Evolutionary conservation across 225 moss, liverwort and hornwort genomes (phyloP), one percentile per base, ranked within the genome.

Genomic region (Physcomitrellopsis africana): DNA sequence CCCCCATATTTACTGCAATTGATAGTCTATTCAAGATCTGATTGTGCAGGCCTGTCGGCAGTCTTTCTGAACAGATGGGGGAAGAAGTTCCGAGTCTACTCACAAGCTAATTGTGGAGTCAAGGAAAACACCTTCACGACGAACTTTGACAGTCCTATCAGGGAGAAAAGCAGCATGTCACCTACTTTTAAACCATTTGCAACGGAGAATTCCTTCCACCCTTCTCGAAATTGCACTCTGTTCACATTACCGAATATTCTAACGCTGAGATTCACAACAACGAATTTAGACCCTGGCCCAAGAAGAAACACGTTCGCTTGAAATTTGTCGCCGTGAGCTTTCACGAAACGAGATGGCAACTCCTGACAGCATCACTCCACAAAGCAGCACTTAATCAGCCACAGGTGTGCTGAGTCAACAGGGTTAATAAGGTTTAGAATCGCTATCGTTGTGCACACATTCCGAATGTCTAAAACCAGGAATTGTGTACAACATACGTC

Each of bases 101-200:
- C 49, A 2, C 5, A 0, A 44, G n/a, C 56, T 45, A 52, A 23
- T 26, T 24, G 52, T 0, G 26, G 11, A 43, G 60, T 41, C 14
- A 43, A 41, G 59, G 9, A 69, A 4, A 7, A 64, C 52, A 54
- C 58, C 46, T 76, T 68, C 29, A 83, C 80, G 1, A 80, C 11
- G 23, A 83, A 83, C n/a, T 53, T 69, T 9, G 80, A 76, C 59
- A 69, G 16, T 26, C 37, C 73, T 45, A 73, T 65, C 0, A 80
- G 64, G 56, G 72, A 45, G 67, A 80, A 72, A 37, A 72, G 68
- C 44, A 83, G 76, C 32, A 64, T 11, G 23, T 69, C 80, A 6
- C 83, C 53, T 64, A 37, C 24, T 3, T 73, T 11, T 49, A 83
- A 69, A 52, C 73, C 64, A 53, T 76, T 58, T 72, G 80, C 64